Percentiles rank a stretch among this genome's conserved stretches.
Evolutionary conservation across 2,329 filamentous ascomycete genomes (phyloP).

Genomic region (Seiridium cupressi): DNA sequence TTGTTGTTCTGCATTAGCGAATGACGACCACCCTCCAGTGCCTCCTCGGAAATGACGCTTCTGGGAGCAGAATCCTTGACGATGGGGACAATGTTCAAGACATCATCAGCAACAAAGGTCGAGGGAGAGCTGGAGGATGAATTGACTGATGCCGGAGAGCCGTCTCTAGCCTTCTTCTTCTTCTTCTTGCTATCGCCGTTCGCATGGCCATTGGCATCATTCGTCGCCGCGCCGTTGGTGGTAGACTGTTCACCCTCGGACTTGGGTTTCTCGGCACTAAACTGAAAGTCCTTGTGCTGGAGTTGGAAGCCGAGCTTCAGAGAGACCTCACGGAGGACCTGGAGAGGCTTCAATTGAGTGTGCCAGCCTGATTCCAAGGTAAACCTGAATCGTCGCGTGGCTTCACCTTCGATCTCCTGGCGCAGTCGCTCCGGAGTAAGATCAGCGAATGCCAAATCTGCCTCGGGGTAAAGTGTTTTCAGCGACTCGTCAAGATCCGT

Average conservation of each 20-base stretch:
- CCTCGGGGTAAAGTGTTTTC: slow-evolving; percentile 74
- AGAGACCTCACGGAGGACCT: slow-evolving; percentile 84
- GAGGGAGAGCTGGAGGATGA: slow-evolving; percentile 38
- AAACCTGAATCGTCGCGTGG: slow-evolving; percentile 73
- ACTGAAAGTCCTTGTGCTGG: slow-evolving; percentile 73
- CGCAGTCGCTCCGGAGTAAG: slow-evolving; percentile 73
- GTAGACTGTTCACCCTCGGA: slow-evolving; percentile 20
- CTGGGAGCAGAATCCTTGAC: slow-evolving; percentile 93
- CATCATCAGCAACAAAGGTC: slow-evolving; percentile 81
- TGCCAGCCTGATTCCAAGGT: slow-evolving; percentile 68
- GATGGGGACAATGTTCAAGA: slow-evolving; percentile 89
- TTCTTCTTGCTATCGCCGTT: slow-evolving; percentile 57
- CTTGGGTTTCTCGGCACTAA: slow-evolving; percentile 42
- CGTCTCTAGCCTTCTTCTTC: slow-evolving; percentile 52
- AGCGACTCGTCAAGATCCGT: slow-evolving; percentile 76
- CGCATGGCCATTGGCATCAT: slow-evolving; percentile 35
- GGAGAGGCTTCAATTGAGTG: slow-evolving; percentile 66
- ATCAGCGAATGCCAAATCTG: slow-evolving; percentile 77
- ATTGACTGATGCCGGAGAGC: slow-evolving; percentile 45
- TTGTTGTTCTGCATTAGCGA: slow-evolving; percentile 95
- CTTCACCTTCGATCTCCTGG: slow-evolving; percentile 68
- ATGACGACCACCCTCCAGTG: slow-evolving; percentile 90
- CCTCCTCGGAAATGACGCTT: slow-evolving; percentile 90
- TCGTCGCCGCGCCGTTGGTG: slow-evolving; percentile 30
- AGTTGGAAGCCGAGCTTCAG: slow-evolving; percentile 90